Conservation (phyloP, 331 rosid genomes). For the Rhamnella rubrinervis region DNA sequence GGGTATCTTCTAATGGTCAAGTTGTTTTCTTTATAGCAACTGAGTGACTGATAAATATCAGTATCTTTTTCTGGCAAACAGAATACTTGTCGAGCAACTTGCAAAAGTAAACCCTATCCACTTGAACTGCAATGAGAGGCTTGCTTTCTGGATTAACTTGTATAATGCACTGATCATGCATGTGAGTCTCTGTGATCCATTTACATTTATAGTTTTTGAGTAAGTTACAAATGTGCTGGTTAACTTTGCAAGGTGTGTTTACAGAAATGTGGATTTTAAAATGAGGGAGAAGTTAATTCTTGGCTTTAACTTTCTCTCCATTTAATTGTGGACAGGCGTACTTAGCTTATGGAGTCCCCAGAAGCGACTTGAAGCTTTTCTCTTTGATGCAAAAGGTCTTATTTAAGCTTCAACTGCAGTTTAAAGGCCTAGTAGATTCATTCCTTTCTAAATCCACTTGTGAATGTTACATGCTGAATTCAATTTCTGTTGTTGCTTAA, state of each 20-base stretch:
- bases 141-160: slow-evolving; percentile 77
- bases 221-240: neutral
- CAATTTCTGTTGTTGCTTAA: neutral
- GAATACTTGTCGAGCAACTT: slow-evolving; percentile 75
- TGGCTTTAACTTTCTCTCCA: neutral
- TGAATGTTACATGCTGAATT: neutral
- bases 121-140: slow-evolving; percentile 57
- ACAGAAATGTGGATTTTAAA: neutral
- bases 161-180: slow-evolving; percentile 79
- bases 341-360: slow-evolving; percentile 82
- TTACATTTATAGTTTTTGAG: neutral
- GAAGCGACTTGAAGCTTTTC: slow-evolving; percentile 72
- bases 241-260: neutral
- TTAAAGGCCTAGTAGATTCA: neutral
- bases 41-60: no score
- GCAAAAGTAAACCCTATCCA: slow-evolving; percentile 68
- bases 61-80: slow-evolving; percentile 24
- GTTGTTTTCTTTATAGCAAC: no score
- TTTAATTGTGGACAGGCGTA: slow-evolving; percentile 50
- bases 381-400: slow-evolving; percentile 76
- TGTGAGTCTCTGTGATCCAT: slow-evolving; percentile 36
- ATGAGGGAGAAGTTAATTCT: neutral
- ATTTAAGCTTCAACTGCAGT: no score
- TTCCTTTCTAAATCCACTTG: neutral
- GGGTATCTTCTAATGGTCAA: no score